These are phyloP conservation scores for Mitragyna speciosa DNA, from an alignment of 257 asterid genomes.

Conservation along the genomic window DNA sequence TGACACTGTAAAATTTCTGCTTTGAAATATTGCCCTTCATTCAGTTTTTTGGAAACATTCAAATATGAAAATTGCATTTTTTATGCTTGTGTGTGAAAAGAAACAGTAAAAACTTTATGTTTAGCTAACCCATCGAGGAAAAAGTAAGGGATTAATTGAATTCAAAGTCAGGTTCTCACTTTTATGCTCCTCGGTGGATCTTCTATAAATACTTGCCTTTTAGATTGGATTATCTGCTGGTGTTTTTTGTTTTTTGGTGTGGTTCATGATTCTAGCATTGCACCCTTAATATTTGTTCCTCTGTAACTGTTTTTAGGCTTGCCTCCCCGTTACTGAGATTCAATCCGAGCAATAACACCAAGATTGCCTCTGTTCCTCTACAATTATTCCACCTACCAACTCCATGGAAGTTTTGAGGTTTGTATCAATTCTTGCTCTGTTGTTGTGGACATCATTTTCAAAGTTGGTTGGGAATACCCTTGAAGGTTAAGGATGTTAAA, in stretches of 20 bases:
- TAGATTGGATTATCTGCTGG: not conserved
- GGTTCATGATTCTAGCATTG: not conserved
- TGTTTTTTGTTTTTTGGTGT: not conserved
- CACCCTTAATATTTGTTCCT: not conserved
- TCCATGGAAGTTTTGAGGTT: constrained; percentile 90
- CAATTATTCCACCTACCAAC: constrained; percentile 90
- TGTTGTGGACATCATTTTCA: not conserved
- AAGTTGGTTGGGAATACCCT: not conserved
- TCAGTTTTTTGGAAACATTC: not conserved
- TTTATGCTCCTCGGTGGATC: not conserved
- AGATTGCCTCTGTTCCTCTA: constrained; percentile 92
- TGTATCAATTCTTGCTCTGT: constrained; percentile 9
- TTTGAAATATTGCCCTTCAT: not conserved
- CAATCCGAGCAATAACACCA: constrained; percentile 87
- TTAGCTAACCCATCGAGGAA: too few relatives aligned
- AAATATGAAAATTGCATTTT: not conserved
- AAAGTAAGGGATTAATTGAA: too few relatives aligned
- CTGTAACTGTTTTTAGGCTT: constrained; percentile 47
- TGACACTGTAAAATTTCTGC: not conserved
- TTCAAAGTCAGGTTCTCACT: not conserved
- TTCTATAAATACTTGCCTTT: not conserved
- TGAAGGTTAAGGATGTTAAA: not conserved
- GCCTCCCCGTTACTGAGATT: constrained; percentile 90
- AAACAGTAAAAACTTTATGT: too few relatives aligned
- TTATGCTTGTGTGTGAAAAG: too few relatives aligned